phyloP scores from a whole-genome alignment of 2,329 filamentous ascomycete genomes.

The Alternaria sp. region DNA sequence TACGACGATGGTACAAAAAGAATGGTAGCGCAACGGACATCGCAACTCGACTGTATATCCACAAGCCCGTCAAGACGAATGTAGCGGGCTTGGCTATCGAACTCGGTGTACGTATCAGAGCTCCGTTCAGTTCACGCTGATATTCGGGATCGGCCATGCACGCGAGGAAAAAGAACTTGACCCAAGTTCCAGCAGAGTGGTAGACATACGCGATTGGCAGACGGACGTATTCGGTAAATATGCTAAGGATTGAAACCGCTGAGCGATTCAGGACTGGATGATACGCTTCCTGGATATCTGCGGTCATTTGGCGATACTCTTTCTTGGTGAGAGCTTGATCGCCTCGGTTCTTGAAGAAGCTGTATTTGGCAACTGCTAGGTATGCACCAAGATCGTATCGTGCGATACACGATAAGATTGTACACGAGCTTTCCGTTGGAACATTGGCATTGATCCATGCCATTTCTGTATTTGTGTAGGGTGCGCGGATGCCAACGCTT shows the following conservation, averaged over 20 bases:
- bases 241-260: slow-evolving; percentile 33
- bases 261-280: slow-evolving; percentile 45
- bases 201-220: slow-evolving; percentile 54
- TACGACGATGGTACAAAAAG: slow-evolving; percentile 60
- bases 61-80: slow-evolving; percentile 57
- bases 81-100: slow-evolving; percentile 51
- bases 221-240: slow-evolving; percentile 41
- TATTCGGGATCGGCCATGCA: slow-evolving; percentile 63
- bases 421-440: slow-evolving; percentile 52
- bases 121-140: slow-evolving; percentile 60
- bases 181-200: slow-evolving; percentile 53
- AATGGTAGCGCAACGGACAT: slow-evolving; percentile 58
- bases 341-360: slow-evolving; percentile 42
- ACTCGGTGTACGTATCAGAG: slow-evolving; percentile 49
- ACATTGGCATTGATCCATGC: slow-evolving; percentile 58
- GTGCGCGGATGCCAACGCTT: slow-evolving; percentile 55
- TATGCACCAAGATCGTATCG: slow-evolving; percentile 60
- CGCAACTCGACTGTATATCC: slow-evolving; percentile 57
- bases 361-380: slow-evolving; percentile 45
- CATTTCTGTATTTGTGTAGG: slow-evolving; percentile 53
- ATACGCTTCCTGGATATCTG: slow-evolving; percentile 46
- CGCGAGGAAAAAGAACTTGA: slow-evolving; percentile 61
- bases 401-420: slow-evolving; percentile 54
- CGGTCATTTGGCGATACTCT: slow-evolving; percentile 45
- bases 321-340: slow-evolving; percentile 36